Evolutionary conservation across 371 early-diverging fungal species (phyloP).

Genomic region (Ordospora pajunii): DNA sequence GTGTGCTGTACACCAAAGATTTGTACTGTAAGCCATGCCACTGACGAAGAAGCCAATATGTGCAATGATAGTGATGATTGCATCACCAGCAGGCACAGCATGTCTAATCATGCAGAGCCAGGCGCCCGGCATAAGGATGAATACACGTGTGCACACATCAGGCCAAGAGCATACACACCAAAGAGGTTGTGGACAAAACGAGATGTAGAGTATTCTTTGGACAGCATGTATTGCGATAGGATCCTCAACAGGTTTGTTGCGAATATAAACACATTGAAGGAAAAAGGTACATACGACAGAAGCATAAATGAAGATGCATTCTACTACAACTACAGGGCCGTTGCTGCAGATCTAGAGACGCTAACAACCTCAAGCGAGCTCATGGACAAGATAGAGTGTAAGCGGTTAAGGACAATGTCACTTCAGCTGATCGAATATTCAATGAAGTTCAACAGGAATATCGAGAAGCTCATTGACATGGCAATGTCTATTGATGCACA

Average conservation of each 20-base stretch:
- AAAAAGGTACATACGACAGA: neutral
- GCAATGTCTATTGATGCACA: neutral
- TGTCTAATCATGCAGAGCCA: too few species aligned
- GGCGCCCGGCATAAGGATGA: too few species aligned
- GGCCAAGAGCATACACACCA: neutral
- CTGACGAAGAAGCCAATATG: too few species aligned
- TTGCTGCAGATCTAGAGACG: neutral
- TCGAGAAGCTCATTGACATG: conserved; percentile 8
- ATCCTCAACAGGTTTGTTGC: neutral
- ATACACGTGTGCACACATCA: too few species aligned
- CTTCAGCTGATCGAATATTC: neutral
- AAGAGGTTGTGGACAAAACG: neutral
- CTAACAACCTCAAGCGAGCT: neutral
- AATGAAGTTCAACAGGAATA: neutral
- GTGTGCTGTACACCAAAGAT: too few species aligned
- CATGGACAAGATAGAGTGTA: neutral
- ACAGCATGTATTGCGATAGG: neutral
- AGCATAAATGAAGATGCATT: conserved; percentile 14
- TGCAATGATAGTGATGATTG: too few species aligned
- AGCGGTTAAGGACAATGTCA: neutral
- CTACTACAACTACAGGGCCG: neutral
- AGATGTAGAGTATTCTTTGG: neutral
- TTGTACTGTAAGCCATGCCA: too few species aligned
- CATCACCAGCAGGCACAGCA: too few species aligned
- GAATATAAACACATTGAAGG: neutral